Base-by-base conservation (phyloP, 2,329 filamentous ascomycete genomes). In the Aspergillus sp. region DNA sequence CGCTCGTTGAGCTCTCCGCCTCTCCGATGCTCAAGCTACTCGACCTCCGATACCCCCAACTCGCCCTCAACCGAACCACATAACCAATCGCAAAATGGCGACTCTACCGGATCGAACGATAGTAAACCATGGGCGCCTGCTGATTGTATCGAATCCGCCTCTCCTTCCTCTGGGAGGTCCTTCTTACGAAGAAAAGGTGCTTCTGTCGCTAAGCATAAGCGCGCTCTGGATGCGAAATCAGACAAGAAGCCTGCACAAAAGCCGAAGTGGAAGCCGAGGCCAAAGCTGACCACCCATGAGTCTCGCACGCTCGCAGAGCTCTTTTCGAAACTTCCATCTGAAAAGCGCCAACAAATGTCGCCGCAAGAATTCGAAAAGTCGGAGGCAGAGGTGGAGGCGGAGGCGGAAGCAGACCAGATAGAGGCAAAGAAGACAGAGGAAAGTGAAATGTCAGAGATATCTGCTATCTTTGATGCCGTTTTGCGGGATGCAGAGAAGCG, bases 381-480 rank as follows among this genome's bases (percentile, higher is more conserved):
- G 6, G 8, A 13, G 20, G 11, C 24, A 62, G 34, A 18, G 20
- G 26, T 30, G 26, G 26, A 30, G 26, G 26, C 26, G 17, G 26
- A 13, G 22, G 30, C 22, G 52, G n/a, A 26, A 26, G n/a, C 20
- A 63, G 38, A 62, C 7, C 32, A 18, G 32, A 24, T n/a, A 34
- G 15, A 39, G n/a, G 17, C 5, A 20, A 18, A 11, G 26, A 30
- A 30, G 26, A 17, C 17, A 34, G 15, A 39, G n/a, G 17, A 13
- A 20, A 18, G 13, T 13, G 68, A 70, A 34, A 63, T 66, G 52
- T 48, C 61, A 4, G 60, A 71, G 43, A 64, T 72, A 17, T 64
- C 62, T 7, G 56, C 45, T 4, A 69, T 69, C n/a, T 68, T 69
- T 45, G 57, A 68, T 24, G 57, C 61, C 9, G 65, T 65, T n/a